Evolutionary conservation across 306 rosid genomes (phyloP), one percentile per base, ranked within the genome.

Genomic region (Lathyrus tuberosus): DNA sequence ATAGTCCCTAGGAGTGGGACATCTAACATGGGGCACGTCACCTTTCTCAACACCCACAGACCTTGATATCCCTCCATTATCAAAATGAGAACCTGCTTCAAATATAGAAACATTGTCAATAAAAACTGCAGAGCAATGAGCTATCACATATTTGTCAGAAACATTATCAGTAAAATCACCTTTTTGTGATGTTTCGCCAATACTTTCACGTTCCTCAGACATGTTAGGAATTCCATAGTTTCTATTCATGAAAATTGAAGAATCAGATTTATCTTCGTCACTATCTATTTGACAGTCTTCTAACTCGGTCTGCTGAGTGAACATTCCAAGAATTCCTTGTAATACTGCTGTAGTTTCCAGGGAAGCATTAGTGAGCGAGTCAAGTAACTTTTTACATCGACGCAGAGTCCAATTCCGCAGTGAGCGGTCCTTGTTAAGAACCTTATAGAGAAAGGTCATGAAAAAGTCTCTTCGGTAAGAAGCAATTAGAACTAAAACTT

Each of bases 201-300:
- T 49, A 63, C 67, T 80, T 60, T 85, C 98, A 76, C 49, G 84
- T 56, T 77, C 85, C 78, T 72, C 83, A 44, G 87, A 74, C 56
- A 73, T 70, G 77, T 82, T 74, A 64, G 84, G 77, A 20, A 70
- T 80, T 31, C 20, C 41, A 76, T 67, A 83, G 68, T 80, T 78
- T 57, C 63, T 76, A 67, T 79, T 79, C 61, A 71, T 31, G 75
- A 70, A 78, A 69, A 62, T 79, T 14, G 80, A 76, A 40, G 84
- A 68, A 85, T 84, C 89, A 51, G 86, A 79, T 67, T 67, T 78
- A 70, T 87, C 89, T 63, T 75, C 97, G 75, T 85, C 97, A 62
- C 84, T 87, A n/a, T 84, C 86, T 24, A 48, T 71, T 58, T 71
- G 87, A 81, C 66, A 73, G 60, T 76, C 89, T 52, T 73, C 89